Evolutionary conservation across 768 basidiomycete species (phyloP), one percentile per base, ranked within the genome.

Genomic region (Dentipellis fragilis): DNA sequence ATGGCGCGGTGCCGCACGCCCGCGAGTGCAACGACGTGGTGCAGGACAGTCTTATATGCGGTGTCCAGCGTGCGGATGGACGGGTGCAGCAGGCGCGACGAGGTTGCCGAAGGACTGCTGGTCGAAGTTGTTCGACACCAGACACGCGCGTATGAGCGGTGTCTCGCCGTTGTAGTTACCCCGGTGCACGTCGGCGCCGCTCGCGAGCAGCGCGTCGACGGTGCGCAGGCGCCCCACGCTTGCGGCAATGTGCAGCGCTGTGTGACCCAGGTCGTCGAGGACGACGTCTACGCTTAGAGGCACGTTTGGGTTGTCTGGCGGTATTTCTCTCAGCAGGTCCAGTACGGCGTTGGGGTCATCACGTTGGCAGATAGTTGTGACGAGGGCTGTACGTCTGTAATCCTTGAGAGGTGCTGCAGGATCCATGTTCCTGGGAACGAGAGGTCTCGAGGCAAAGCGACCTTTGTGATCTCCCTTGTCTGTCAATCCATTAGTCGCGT

Each of bases 91-190:
- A 74, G n/a, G 70, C 12, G 75, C 68, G 21, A 93, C 80, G 17
- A 95, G 73, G 2, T 70, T 65, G 47, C 77, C 73, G 70, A 98
- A 94, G 4, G 80, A 76, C 63, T 93, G 87, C 40, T 72, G 77
- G 59, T 94, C 93, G 50, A 79, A 85, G 63, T 86, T 87, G 67
- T 93, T 85, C 21, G 90, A 93, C 9, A 94, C 85, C 56, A 98
- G 79, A 57, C 91, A 87, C 5, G 94, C 88, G 40, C 95, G 87
- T 29, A 96, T 90, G 34, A 99, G 80, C 1, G 96, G 86, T 0
- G 95, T 98, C 69, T 99, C 96, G 48, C 96, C 94, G 4, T 87
- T 80, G 65, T 85, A 86, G 70, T 98, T 98, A 1, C 96, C 96
- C 8, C 92, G 81, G 63, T 92, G 81, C 14, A 92, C 74, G 67